These are phyloP conservation scores for Linum lewisii DNA, from an alignment of 345 rosid species.

Conservation along the genomic window DNA sequence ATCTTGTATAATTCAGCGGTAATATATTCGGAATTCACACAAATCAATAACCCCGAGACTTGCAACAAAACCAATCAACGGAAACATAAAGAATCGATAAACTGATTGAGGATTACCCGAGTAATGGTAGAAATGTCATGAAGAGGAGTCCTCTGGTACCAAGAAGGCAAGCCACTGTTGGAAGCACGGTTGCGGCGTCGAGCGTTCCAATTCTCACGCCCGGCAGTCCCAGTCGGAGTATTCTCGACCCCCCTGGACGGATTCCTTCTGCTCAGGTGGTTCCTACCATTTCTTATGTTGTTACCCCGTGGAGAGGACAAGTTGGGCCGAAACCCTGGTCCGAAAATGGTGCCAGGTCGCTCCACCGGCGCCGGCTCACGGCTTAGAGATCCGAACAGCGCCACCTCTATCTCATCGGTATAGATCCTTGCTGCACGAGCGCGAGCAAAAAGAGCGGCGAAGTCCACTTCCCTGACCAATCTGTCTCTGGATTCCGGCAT, in stretches of 20 bases:
- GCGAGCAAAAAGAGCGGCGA: conserved; percentile 29
- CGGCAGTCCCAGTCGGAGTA: conserved; percentile 14
- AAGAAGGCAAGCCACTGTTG: conserved; percentile 45
- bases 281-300: conserved; percentile 18
- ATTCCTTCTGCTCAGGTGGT: conserved; percentile 7
- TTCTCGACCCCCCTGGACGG: conserved; percentile 33
- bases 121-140: conserved; percentile 51
- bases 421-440: conserved; percentile 33
- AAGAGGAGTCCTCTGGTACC: conserved; percentile 85
- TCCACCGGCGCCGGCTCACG: background rate
- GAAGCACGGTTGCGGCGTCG: conserved; percentile 17
- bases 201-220: conserved; percentile 22
- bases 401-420: conserved; percentile 16
- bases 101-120: conserved; percentile 33
- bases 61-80: background rate
- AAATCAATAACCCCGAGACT: background rate
- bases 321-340: conserved; percentile 12
- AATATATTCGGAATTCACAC: background rate
- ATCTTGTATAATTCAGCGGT: background rate
- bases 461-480: conserved; percentile 40
- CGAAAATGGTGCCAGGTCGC: conserved; percentile 1
- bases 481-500: conserved; percentile 78
- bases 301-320: too few species aligned
- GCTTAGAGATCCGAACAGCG: conserved; percentile 24
- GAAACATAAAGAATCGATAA: background rate